Percentiles rank a stretch among this genome's conserved stretches.
Conservation (phyloP, 2,329 filamentous ascomycete genomes). For the Neospermospora avenae region DNA sequence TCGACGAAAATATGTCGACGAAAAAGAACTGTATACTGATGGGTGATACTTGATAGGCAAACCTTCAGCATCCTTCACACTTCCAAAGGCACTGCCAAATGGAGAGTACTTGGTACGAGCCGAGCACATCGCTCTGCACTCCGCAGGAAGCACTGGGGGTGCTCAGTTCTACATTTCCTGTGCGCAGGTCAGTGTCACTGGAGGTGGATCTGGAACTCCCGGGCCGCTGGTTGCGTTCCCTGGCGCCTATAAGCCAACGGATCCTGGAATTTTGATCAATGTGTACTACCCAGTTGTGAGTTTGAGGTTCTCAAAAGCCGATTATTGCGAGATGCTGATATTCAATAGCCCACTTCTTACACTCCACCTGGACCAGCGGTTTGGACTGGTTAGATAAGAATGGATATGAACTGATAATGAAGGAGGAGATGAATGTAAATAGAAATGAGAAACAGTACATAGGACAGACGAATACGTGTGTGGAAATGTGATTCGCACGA, state of each 20-base stretch:
- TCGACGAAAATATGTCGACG: neutral
- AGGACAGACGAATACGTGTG: too few species aligned
- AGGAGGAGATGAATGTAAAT: too few species aligned
- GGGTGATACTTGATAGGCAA: neutral
- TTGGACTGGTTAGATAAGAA: slow-evolving; percentile 19
- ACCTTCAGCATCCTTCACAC: slow-evolving; percentile 21
- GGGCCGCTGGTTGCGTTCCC: slow-evolving; percentile 37
- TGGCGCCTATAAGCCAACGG: slow-evolving; percentile 36
- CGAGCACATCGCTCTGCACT: slow-evolving; percentile 36
- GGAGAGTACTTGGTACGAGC: slow-evolving; percentile 40
- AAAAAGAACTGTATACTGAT: neutral
- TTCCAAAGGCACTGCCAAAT: slow-evolving; percentile 33
- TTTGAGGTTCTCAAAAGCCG: neutral
- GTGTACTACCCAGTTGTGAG: slow-evolving; percentile 37
- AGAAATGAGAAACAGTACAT: neutral
- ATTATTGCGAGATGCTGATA: neutral
- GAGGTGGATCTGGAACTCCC: slow-evolving; percentile 39
- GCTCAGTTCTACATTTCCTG: slow-evolving; percentile 37
- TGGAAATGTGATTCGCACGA: too few species aligned
- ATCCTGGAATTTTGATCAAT: slow-evolving; percentile 37
- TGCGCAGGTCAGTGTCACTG: slow-evolving; percentile 42
- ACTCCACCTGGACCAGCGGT: slow-evolving; percentile 27
- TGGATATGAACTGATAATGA: neutral
- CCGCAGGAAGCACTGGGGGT: slow-evolving; percentile 16
- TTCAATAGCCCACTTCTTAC: slow-evolving; percentile 25